Conservation (phyloP, 371 early-diverging fungal species). For the Actinomucor elegans region DNA sequence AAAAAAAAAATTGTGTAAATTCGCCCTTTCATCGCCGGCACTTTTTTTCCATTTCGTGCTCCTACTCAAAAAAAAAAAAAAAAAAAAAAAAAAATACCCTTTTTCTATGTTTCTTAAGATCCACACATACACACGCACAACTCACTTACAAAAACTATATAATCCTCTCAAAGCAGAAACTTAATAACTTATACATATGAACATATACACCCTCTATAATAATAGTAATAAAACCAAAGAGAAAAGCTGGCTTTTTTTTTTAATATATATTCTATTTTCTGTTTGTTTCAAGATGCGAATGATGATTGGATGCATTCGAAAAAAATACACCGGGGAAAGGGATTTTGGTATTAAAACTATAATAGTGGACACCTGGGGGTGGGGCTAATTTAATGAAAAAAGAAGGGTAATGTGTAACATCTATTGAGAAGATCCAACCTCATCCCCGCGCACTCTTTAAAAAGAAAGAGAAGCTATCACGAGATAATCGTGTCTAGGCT, state of each 20-base stretch:
- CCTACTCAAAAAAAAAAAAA: neutral
- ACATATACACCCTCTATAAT: no score
- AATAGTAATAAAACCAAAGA: neutral
- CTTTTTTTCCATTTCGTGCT: neutral
- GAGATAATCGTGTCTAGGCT: no score
- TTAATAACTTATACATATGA: no score
- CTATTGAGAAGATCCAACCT: neutral
- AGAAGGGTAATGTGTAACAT: neutral
- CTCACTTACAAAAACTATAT: no score
- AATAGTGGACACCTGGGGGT: no score
- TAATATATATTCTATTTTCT: conserved; percentile 13
- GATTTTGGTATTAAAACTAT: conserved; percentile 1
- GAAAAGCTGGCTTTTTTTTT: conserved; percentile 13
- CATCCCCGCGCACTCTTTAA: conserved; percentile 1
- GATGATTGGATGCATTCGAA: neutral
- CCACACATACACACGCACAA: neutral
- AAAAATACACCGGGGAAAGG: conserved; percentile 3
- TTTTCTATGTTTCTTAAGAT: neutral
- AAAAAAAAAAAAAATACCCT: neutral
- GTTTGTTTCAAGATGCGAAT: neutral
- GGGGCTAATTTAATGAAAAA: no score
- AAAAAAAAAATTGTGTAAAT: no score
- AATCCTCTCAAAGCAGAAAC: no score
- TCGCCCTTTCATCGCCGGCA: neutral
- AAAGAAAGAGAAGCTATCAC: neutral